A percentile compares a stretch with the other conserved stretches of the same genome.
Evolutionary conservation across 257 asterid species (phyloP).

Genomic region (Henckelia pumila): DNA sequence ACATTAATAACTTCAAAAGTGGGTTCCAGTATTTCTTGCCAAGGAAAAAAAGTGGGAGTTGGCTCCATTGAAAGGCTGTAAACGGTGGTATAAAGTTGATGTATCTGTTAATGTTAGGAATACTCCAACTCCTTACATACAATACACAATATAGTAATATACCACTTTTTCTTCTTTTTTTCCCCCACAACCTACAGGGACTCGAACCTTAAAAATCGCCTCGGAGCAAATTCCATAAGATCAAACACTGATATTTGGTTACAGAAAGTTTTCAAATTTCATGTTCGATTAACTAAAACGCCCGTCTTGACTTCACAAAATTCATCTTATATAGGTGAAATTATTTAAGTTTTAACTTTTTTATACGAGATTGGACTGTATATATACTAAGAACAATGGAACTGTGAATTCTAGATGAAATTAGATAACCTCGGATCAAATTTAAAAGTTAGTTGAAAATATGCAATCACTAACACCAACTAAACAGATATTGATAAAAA

Average conservation of each 20-base stretch:
- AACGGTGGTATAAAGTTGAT: neutral
- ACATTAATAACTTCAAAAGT: neutral
- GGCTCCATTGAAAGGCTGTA: neutral
- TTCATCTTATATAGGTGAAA: too few species aligned
- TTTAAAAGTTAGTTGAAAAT: neutral
- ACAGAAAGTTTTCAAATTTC: too few species aligned
- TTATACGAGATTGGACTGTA: neutral
- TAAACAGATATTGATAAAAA: neutral
- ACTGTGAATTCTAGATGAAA: slow-evolving; percentile 10
- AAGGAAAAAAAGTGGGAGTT: neutral
- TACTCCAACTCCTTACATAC: neutral
- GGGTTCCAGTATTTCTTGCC: neutral
- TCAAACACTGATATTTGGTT: too few species aligned
- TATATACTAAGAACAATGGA: slow-evolving; percentile 8
- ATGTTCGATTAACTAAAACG: too few species aligned
- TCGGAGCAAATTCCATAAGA: too few species aligned
- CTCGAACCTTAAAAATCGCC: too few species aligned
- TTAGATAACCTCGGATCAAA: slow-evolving; percentile 7
- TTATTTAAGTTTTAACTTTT: too few species aligned
- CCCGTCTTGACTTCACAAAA: too few species aligned
- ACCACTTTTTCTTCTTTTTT: too few species aligned
- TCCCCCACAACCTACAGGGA: too few species aligned
- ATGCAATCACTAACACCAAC: slow-evolving; percentile 4
- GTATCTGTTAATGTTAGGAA: neutral
- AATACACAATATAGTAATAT: too few species aligned